Conservation (phyloP, 2,329 filamentous ascomycete species). For the Aspergillus sp. region DNA sequence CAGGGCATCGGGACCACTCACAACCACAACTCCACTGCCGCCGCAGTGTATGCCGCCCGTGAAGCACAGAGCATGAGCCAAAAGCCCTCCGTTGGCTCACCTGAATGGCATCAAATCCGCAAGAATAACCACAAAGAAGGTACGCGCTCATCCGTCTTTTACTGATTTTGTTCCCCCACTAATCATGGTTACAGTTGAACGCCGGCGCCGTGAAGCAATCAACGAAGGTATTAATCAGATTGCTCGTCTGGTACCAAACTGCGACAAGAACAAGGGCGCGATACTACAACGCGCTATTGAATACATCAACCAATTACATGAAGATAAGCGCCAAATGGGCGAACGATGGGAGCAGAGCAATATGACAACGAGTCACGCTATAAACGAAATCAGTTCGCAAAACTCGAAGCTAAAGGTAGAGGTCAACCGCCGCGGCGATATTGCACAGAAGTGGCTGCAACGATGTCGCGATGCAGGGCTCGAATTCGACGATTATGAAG, state of each 20-base stretch:
- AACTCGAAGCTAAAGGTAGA: slow-evolving; percentile 96
- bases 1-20: slow-evolving; percentile 39
- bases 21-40: slow-evolving; percentile 57
- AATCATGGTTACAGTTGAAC: slow-evolving; percentile 67
- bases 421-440: slow-evolving; percentile 82
- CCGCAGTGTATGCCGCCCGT: slow-evolving; percentile 55
- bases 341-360: slow-evolving; percentile 45
- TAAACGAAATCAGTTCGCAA: slow-evolving; percentile 86
- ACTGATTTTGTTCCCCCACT: slow-evolving; percentile 18
- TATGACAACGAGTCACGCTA: slow-evolving; percentile 45
- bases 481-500: slow-evolving; percentile 50
- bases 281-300: slow-evolving; percentile 91
- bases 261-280: slow-evolving; percentile 98
- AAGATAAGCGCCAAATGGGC: slow-evolving; percentile 44
- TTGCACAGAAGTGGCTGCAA: slow-evolving; percentile 47
- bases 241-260: slow-evolving; percentile 94
- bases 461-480: slow-evolving; percentile 49
- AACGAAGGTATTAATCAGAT: slow-evolving; percentile 99
- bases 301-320: slow-evolving; percentile 81
- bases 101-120: slow-evolving; percentile 96
- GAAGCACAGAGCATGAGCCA: slow-evolving; percentile 53
- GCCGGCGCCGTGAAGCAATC: slow-evolving; percentile 93
- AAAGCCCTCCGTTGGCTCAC: slow-evolving; percentile 90
- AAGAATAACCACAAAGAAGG: slow-evolving; percentile 99
- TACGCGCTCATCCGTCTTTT: slow-evolving; percentile 41